Base-by-base conservation (phyloP, 768 basidiomycete genomes). In the Calocera viscosa region DNA sequence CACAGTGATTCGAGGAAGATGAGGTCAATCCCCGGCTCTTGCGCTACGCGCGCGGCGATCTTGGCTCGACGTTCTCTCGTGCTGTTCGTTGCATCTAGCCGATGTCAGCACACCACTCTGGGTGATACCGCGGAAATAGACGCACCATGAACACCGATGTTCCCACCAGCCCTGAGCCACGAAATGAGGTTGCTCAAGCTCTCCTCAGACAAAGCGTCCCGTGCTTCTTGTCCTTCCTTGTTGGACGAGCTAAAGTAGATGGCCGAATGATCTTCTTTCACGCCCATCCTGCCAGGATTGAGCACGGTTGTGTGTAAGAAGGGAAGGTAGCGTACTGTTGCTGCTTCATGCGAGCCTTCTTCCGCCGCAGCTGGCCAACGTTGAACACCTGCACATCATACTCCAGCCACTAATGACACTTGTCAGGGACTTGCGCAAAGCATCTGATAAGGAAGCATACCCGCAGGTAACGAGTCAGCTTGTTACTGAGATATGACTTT, bases 371-470 rank as follows among this genome's bases (percentile, higher is more conserved):
- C 75, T 98, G 95, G 5, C 95, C 96, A 32, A 98, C 96, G 74
- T 99, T 98, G 81, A 98, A 98, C 3, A 98, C 96, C 90, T 94
- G 64, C 47, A 96, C 95, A 70, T 95, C 86, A 75, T 97, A 99
- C 76, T 99, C 96, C 49, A 99, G 83, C 96, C 96, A 99, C 94
- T 98, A 70, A 33, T 41, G 49, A 26, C 64, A 3, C 24, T 5
- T 40, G 7, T 33, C 64, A 65, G 64, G 47, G 64, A 7, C 49
- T 71, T 67, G 74, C 33, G 63, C 49, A 68, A 63, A 71, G 38
- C 28, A 12, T 30, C 30, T 34, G n/a, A 67, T 64, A 64, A 38
- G 70, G 33, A 5, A 65, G 65, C 83, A 70, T 70, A 92, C 95
- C 77, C 91, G 90, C 43, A 99, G 82, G 75, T 99, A 99, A 68